Base-by-base conservation (phyloP, 768 basidiomycete species). In the Sporobolomyces phaffii region DNA sequence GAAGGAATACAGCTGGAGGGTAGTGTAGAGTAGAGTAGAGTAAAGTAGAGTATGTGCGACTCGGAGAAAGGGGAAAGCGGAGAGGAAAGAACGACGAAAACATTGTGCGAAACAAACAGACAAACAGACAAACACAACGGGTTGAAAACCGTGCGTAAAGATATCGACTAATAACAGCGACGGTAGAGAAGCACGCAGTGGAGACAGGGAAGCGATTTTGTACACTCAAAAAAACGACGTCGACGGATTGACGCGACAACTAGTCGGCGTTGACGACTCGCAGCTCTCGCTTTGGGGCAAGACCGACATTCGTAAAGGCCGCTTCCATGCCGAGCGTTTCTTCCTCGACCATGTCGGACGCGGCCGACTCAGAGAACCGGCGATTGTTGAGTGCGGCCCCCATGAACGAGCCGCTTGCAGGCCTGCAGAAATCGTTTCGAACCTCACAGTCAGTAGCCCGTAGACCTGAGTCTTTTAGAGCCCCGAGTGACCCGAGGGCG, bases 181-280 rank as follows among this genome's bases (percentile, higher is more conserved):
- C n/a, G n/a, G n/a, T n/a, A n/a, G n/a, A n/a, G n/a, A n/a, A n/a
- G n/a, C n/a, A n/a, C n/a, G 18, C 11, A 33, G 20, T 10, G 29
- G 52, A 53, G 36, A 24, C n/a, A 38, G 52, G 34, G 36, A n/a
- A 24, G 22, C n/a, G 22, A 45, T 45, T 20, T 9, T n/a, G n/a
- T n/a, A n/a, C n/a, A n/a, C n/a, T n/a, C n/a, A n/a, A n/a, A n/a
- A n/a, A n/a, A n/a, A n/a, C n/a, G n/a, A n/a, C n/a, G n/a, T n/a
- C n/a, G n/a, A n/a, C n/a, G n/a, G n/a, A n/a, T n/a, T n/a, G n/a
- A n/a, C n/a, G n/a, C n/a, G n/a, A n/a, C n/a, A n/a, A n/a, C n/a
- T n/a, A n/a, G 41, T 66, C 65, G 28, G 60, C 65, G 31, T 67
- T 67, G 53, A 62, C 60, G 33, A 67, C 65, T 14, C 65, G 45